Evolutionary conservation across 306 rosid species (phyloP).

Genomic region (Geum urbanum): DNA sequence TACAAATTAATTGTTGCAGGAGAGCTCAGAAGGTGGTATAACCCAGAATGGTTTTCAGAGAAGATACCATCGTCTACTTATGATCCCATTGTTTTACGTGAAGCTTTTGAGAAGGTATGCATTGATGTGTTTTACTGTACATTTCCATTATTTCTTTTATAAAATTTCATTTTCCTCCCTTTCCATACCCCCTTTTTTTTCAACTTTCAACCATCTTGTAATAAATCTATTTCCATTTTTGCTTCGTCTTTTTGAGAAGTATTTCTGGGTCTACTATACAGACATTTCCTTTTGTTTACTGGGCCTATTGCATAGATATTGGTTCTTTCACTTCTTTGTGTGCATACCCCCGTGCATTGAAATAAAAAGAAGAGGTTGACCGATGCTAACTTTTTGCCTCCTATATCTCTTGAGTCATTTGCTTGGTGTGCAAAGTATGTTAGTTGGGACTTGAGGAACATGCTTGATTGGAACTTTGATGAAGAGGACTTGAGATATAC

Average conservation of each 20-base stretch:
- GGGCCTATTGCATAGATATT: neutral
- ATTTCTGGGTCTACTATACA: neutral
- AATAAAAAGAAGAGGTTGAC: neutral
- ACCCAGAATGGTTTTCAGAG: slow-evolving; percentile 80
- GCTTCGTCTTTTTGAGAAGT: neutral
- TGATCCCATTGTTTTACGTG: slow-evolving; percentile 55
- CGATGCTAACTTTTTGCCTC: neutral
- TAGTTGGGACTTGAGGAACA: neutral
- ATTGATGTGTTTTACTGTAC: slow-evolving; percentile 14
- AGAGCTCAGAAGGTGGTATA: slow-evolving; percentile 89
- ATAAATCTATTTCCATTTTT: neutral
- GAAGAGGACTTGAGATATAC: neutral
- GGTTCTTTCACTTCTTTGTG: slow-evolving; percentile 1
- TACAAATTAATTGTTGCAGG: slow-evolving; percentile 43
- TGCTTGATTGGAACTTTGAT: slow-evolving; percentile 8
- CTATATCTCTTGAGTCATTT: slow-evolving; percentile 4
- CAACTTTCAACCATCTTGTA: neutral
- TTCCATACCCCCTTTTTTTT: neutral
- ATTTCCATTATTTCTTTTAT: neutral
- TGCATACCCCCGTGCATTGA: neutral
- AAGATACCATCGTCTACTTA: slow-evolving; percentile 67
- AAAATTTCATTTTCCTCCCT: neutral
- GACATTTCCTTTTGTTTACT: neutral
- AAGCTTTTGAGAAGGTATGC: slow-evolving; percentile 79
- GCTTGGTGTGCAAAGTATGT: neutral